phyloP scores from a whole-genome alignment of 2,329 filamentous ascomycete genomes.

The Graphilbum fragrans region DNA sequence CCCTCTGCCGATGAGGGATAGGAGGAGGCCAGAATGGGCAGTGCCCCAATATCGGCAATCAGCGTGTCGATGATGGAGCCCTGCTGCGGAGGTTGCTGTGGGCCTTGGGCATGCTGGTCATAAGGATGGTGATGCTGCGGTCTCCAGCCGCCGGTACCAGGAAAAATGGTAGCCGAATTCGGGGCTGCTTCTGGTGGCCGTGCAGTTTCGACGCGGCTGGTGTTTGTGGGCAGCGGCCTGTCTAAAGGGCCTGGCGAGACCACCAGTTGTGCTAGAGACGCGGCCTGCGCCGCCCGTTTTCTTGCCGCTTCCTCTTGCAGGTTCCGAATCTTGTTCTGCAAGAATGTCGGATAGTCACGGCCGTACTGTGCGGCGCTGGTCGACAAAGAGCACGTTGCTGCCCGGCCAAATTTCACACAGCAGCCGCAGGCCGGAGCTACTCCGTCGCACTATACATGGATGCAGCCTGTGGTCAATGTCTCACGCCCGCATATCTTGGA shows the following conservation, averaged over 20 bases:
- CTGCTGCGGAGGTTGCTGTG: not conserved
- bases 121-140: not conserved
- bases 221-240: too few relatives aligned
- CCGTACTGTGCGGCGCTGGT: slow-evolving; percentile 4
- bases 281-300: not conserved
- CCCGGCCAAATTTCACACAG: slow-evolving; percentile 13
- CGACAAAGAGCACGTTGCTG: slow-evolving; percentile 11
- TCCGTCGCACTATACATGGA: slow-evolving; percentile 9
- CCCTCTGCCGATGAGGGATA: slow-evolving; percentile 4
- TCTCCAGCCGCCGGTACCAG: too few relatives aligned
- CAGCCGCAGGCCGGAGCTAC: slow-evolving; percentile 11
- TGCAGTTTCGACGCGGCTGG: not conserved
- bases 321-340: slow-evolving; percentile 10
- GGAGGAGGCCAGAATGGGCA: slow-evolving; percentile 11
- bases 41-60: slow-evolving; percentile 14
- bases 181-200: not conserved
- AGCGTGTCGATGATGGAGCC: slow-evolving; percentile 11
- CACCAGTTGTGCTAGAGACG: too few relatives aligned
- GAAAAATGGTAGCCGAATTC: not conserved
- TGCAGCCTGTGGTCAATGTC: too few relatives aligned
- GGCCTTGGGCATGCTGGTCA: not conserved
- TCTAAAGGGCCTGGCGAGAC: too few relatives aligned
- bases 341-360: slow-evolving; percentile 12
- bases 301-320: slow-evolving; percentile 1
- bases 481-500: too few relatives aligned